A percentile compares a stretch with the other conserved stretches of the same genome.
Conservation (phyloP, 225 moss, liverwort and hornwort genomes). For the Thuidium tamariscinum region DNA sequence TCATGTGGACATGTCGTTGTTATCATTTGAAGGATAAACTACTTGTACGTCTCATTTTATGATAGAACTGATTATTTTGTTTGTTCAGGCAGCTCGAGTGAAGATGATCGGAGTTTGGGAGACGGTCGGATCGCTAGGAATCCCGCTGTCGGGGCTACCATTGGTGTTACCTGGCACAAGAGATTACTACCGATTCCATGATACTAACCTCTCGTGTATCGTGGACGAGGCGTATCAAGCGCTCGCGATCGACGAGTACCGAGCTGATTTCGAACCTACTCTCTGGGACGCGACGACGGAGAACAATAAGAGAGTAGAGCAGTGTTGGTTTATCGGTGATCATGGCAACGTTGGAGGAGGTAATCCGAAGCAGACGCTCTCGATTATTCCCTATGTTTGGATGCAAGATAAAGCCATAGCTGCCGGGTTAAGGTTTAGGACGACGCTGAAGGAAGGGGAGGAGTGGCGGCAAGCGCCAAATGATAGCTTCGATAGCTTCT, state of each 20-base stretch:
- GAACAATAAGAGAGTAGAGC: slow-evolving; percentile 12
- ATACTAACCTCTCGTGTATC: slow-evolving; percentile 18
- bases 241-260: slow-evolving; percentile 22
- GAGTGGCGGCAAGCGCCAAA: slow-evolving; percentile 13
- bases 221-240: slow-evolving; percentile 36
- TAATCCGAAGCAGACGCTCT: not conserved
- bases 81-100: slow-evolving; percentile 6
- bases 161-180: slow-evolving; percentile 8
- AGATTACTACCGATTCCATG: slow-evolving; percentile 17
- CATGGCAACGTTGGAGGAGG: slow-evolving; percentile 28
- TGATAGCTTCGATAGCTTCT: slow-evolving; percentile 11
- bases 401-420: slow-evolving; percentile 28
- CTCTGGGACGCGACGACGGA: slow-evolving; percentile 15
- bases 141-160: slow-evolving; percentile 12
- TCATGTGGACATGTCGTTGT: not conserved
- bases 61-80: not conserved
- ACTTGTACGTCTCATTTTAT: not conserved
- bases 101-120: slow-evolving; percentile 28
- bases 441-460: not conserved
- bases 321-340: slow-evolving; percentile 26
- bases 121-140: slow-evolving; percentile 22
- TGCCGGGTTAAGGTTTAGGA: slow-evolving; percentile 9
- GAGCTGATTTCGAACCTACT: slow-evolving; percentile 6
- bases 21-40: not conserved
- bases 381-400: slow-evolving; percentile 14